Evolutionary conservation across 2,329 filamentous ascomycete species (phyloP).

Genomic region (Ascosphaera apis): DNA sequence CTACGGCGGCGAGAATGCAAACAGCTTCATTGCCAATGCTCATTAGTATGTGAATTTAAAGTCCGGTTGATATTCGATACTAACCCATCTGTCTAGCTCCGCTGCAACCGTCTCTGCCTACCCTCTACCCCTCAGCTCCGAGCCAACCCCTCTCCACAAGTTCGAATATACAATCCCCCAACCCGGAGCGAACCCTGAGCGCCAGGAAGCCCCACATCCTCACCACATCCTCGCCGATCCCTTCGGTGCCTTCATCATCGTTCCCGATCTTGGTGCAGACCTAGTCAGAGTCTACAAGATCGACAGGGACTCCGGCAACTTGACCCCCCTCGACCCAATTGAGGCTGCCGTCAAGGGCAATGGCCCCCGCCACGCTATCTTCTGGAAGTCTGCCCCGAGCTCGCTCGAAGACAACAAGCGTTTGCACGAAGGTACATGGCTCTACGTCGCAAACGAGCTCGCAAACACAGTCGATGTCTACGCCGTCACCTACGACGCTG

Average conservation of each 20-base stretch:
- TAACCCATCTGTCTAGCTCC: constrained; percentile 3
- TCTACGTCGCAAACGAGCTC: constrained; percentile 34
- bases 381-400: constrained; percentile 15
- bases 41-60: constrained; percentile 7
- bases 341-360: constrained; percentile 26
- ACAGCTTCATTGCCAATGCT: constrained; percentile 5
- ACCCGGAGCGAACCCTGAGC: constrained; percentile 15
- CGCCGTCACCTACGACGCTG: constrained; percentile 8
- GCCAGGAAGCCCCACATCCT: constrained; percentile 33
- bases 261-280: constrained; percentile 41
- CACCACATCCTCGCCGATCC: constrained; percentile 39
- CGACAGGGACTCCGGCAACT: constrained; percentile 17
- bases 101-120: constrained; percentile 8
- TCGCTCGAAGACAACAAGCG: constrained; percentile 2
- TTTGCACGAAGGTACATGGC: constrained; percentile 19
- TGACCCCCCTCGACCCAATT: constrained; percentile 20
- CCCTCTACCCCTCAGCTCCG: constrained; percentile 5
- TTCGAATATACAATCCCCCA: constrained; percentile 14
- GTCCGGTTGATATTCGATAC: not conserved
- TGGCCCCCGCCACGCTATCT: constrained; percentile 38
- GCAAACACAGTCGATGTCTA: constrained; percentile 27
- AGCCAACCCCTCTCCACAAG: constrained; percentile 10
- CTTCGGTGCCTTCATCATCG: constrained; percentile 31
- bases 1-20: constrained; percentile 6
- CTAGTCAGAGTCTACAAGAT: constrained; percentile 32